Conservation (phyloP, 495 filamentous ascomycete species). For the Extremus antarcticus region DNA sequence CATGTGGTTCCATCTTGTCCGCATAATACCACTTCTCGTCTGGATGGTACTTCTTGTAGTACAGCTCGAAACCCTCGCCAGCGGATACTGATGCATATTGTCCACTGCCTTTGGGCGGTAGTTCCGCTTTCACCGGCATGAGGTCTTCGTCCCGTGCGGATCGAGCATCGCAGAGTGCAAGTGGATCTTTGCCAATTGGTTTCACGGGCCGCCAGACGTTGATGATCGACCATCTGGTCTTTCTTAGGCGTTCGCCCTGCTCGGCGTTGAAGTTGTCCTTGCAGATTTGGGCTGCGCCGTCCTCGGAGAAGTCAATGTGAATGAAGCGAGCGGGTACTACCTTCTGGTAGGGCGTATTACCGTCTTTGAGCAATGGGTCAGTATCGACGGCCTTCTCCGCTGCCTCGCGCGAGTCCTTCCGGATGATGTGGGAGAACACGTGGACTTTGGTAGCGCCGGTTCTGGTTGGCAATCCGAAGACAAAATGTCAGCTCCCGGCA, state of each 20-base stretch:
- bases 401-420: not conserved
- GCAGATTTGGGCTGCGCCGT: conserved; percentile 5
- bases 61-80: not conserved
- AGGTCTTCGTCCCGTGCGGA: not conserved
- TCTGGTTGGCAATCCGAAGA: not conserved
- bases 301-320: conserved; percentile 5
- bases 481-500: no score
- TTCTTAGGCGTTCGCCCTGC: conserved; percentile 1
- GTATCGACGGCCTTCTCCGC: not conserved
- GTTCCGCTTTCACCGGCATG: not conserved
- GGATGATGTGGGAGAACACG: conserved; percentile 7
- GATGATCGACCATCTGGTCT: conserved; percentile 7
- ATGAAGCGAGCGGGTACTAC: not conserved
- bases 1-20: not conserved
- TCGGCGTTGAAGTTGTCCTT: conserved; percentile 2
- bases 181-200: not conserved
- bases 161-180: conserved; percentile 4
- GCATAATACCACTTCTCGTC: not conserved
- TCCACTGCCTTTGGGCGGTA: conserved; percentile 2
- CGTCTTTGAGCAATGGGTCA: not conserved
- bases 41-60: not conserved
- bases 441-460: conserved; percentile 3
- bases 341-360: not conserved
- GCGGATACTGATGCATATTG: conserved; percentile 2
- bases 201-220: conserved; percentile 7